Base-by-base conservation (phyloP, 179 eudicot genomes). In the Carnegiea gigantea region DNA sequence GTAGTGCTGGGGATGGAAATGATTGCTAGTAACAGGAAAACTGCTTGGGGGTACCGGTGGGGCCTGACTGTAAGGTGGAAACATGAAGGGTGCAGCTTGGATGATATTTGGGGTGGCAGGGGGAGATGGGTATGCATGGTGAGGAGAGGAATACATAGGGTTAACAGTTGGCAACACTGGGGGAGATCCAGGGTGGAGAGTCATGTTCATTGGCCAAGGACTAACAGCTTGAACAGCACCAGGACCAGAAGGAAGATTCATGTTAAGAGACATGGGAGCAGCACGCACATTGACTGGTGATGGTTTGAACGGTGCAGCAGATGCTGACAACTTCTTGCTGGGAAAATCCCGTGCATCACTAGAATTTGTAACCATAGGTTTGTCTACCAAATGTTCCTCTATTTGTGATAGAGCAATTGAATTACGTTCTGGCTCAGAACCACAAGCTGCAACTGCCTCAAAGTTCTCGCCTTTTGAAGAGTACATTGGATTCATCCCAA, bases 261-360 rank as follows among this genome's bases (percentile, higher is more conserved):
- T 85, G 83, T 86, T 94, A 88, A 92, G 57, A 20, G 97, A 87
- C 79, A 91, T 23, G 18, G 98, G 89, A 59, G 89, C 84, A 51
- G 88, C 85, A 51, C 92, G 91, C 0, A 86, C 75, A 54, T 77
- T 75, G 74, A 85, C 71, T 59, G 90, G 82, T 78, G 99, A 84
- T 70, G 99, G 99, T 75, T 85, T 93, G 86, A 88, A 97, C 30
- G 99, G 99, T 75, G 97, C 90, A 70, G 99, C 99, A 53, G 95
- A 89, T 76, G 99, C 99, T 26, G 99, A 97, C 79, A 97, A 78
- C 89, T 93, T 96, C 88, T 89, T 94, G 85, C 86, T 88, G 20
- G 92, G 84, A 5, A 83, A 23, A 70, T 93, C 97, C 76, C 51
- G 86, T 48, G 89, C 77, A 51, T 92, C 97, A 78, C 68, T 83